Evolutionary conservation across 805 yeast species (phyloP), one percentile per base, ranked within the genome.

Genomic region (Lachancea cidri): DNA sequence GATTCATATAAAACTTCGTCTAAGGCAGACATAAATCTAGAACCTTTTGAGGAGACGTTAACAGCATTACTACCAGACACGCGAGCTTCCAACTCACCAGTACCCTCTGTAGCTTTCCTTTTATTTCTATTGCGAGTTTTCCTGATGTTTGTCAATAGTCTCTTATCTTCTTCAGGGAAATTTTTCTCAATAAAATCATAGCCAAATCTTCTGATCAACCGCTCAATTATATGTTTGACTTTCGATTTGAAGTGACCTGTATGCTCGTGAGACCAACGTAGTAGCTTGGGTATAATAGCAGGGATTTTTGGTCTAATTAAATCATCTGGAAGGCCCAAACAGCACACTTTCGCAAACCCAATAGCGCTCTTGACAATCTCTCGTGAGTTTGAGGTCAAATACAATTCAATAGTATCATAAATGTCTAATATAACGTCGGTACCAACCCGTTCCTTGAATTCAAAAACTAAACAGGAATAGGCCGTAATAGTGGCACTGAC

Each of bases 401-500:
- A 91, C 52, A 89, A 70, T 60, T 88, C 95, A 39, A 93, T 84
- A 2, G 96, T 88, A 8, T 88, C 80, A 17, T 86, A 77, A 33
- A 93, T 70, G 57, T 93, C 98, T 48, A 76, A 58, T 33, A 87
- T 66, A 38, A 81, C 69, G 11, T 77, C 82, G 18, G 67, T 53
- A 9, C 79, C 76, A 46, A 93, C 70, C 29, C 70, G 67, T 40
- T 76, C 76, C 53, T 82, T 82, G 67, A 86, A 94, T 65, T 93
- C 97, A 64, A 80, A 91, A 30, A 93, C 72, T 34, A 91, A 67
- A 57, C 96, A 82, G 34, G 95, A 81, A 41, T 91, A 70, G 0
- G 96, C 94, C 5, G 96, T 88, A 53, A 93, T 80, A 2, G 91
- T 80, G n/a, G 98, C 97, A 55, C 96, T 86, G 24, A 93, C 85